Base-by-base conservation (phyloP, 805 yeast species). In the Cyberlindnera euphorbiae region DNA sequence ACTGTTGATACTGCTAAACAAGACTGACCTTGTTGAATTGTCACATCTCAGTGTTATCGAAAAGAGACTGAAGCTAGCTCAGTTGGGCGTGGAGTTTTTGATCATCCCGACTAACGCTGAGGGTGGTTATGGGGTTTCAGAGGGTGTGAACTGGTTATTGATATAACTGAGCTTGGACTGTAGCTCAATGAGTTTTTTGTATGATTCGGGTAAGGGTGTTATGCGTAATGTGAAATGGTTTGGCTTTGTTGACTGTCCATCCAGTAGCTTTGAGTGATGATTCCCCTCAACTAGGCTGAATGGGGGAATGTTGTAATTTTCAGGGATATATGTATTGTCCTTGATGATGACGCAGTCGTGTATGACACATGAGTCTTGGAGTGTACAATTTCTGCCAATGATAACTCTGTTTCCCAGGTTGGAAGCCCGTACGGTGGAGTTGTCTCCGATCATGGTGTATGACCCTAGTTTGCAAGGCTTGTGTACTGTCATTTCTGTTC, bases 321-420 rank as follows among this genome's bases (percentile, higher is more conserved):
- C 56, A 0, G 77, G 76, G 3, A 77, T 44, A 3, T 45, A 41
- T 0, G 71, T 61, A 11, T 64, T 65, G 33, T 62, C 56, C 16
- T 64, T 62, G 4, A 77, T 59, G 3, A 71, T 42, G 37, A 77
- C 72, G 47, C 79, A 72, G 33, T 76, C 83, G 47, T 73, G 66
- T 11, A 77, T 53, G 1, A 67, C 58, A 8, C 67, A 57, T 17
- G 59, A 46, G 27, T 61, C 55, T 2, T 55, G 62, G 12, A 76
- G 41, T 0, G 41, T 35, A 39, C 77, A 71, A 23, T 58, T 44
- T 1, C 42, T 40, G 5, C 77, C 81, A 3, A 77, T 56, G 8
- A 60, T 39, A 1, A 75, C 79, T 16, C 80, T 50, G 38, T 62
- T 71, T 0, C 81, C 81, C 6, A 76, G 55, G 27, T 49, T 59